Conservation (phyloP, 805 yeast genomes). For the Candida vartiovaarae region DNA sequence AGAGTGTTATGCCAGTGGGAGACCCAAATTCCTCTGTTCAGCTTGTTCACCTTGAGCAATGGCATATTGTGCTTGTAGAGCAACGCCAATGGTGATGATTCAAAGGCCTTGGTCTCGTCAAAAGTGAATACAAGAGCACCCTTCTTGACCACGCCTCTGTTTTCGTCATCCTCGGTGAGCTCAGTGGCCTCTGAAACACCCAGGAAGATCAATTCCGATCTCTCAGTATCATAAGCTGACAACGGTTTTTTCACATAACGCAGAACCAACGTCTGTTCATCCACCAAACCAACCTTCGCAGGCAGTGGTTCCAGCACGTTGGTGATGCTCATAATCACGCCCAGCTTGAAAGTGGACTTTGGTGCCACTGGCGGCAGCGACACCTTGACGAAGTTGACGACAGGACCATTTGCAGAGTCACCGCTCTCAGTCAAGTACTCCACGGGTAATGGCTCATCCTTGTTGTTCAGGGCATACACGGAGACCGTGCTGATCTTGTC, state of each 20-base stretch:
- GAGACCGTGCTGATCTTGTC: conserved; percentile 40
- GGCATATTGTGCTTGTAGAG: conserved; percentile 63
- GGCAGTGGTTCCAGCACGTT: conserved; percentile 57
- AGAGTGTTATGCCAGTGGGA: conserved; percentile 74
- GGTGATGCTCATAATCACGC: conserved; percentile 42
- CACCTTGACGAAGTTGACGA: conserved; percentile 38
- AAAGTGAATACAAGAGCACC: conserved; percentile 51
- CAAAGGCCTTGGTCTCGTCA: conserved; percentile 38
- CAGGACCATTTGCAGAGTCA: conserved; percentile 20
- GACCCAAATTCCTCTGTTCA: conserved; percentile 77
- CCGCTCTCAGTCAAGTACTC: conserved; percentile 23
- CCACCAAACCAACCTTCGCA: conserved; percentile 47
- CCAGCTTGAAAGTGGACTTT: conserved; percentile 42
- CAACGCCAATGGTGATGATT: conserved; percentile 43
- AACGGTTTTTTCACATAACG: conserved; percentile 48
- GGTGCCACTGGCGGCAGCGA: conserved; percentile 60
- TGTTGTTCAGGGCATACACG: conserved; percentile 25
- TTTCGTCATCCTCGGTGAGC: conserved; percentile 27
- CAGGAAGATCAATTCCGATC: conserved; percentile 35
- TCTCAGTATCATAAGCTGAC: conserved; percentile 52
- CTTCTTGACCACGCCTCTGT: conserved; percentile 32
- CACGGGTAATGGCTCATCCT: conserved; percentile 16
- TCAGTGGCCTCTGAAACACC: conserved; percentile 44
- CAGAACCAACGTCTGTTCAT: conserved; percentile 52
- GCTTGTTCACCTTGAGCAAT: conserved; percentile 47